Percentiles rank a stretch among this genome's conserved stretches.
phyloP scores from a whole-genome alignment of 495 filamentous ascomycete genomes.

The Penicillium silybi region DNA sequence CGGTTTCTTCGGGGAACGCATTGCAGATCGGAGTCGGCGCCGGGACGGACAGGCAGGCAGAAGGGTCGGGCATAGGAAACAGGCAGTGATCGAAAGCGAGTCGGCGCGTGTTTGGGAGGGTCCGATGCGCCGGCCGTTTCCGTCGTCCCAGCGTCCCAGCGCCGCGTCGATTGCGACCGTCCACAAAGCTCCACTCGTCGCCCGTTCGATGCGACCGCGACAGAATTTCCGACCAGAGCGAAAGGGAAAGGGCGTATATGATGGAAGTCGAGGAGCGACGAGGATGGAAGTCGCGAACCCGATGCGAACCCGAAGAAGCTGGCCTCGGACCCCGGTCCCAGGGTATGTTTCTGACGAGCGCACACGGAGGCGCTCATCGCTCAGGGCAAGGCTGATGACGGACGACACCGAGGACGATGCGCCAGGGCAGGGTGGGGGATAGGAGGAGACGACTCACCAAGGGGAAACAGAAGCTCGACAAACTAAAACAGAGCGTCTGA shows the following conservation, averaged over 20 bases:
- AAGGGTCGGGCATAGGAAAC: not conserved
- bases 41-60: not conserved
- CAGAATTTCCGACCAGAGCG: not conserved
- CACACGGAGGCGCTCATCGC: not conserved
- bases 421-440: not conserved
- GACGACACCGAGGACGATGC: not conserved
- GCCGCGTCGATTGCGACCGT: conserved; percentile 21
- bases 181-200: conserved; percentile 6
- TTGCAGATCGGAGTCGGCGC: not conserved
- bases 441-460: conserved; percentile 26
- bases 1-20: not conserved
- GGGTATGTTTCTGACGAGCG: not conserved
- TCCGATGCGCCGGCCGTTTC: conserved; percentile 25
- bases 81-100: not conserved
- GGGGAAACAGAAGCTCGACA: conserved; percentile 18
- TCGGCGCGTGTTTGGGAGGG: not conserved
- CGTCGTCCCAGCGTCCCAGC: conserved; percentile 12
- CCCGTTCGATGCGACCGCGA: not conserved
- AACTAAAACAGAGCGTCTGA: conserved; percentile 25
- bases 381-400: not conserved
- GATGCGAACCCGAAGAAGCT: not conserved
- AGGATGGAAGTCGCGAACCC: not conserved
- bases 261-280: not conserved
- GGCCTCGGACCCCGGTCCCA: not conserved
- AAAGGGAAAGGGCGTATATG: not conserved